Evolutionary conservation across 495 filamentous ascomycete species (phyloP).

Genomic region (Podospora sp.): DNA sequence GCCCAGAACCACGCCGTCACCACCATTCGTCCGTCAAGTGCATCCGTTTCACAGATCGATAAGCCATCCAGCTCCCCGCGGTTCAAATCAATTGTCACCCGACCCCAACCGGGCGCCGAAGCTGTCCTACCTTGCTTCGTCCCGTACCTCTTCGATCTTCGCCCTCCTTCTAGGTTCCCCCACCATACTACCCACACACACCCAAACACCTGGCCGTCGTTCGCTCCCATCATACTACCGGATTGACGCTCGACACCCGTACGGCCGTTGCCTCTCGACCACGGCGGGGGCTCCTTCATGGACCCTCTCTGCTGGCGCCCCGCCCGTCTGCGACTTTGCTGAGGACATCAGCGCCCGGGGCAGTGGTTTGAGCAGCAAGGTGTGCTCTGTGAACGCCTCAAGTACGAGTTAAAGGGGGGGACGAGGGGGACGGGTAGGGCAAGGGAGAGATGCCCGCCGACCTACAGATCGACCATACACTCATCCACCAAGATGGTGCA

Average conservation of each 20-base stretch:
- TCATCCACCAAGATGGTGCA: slow-evolving; percentile 39
- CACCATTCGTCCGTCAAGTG: slow-evolving; percentile 13
- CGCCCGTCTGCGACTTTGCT: slow-evolving; percentile 61
- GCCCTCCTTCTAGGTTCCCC: neutral
- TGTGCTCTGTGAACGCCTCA: slow-evolving; percentile 24
- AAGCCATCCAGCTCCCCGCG: slow-evolving; percentile 17
- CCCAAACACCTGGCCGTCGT: neutral
- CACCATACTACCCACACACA: neutral
- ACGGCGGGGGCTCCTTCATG: slow-evolving; percentile 55
- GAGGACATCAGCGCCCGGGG: slow-evolving; percentile 51
- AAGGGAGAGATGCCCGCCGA: slow-evolving; percentile 51
- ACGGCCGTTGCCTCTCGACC: neutral
- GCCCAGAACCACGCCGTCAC: slow-evolving; percentile 27
- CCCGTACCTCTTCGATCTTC: slow-evolving; percentile 5
- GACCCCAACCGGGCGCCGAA: slow-evolving; percentile 19
- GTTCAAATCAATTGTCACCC: slow-evolving; percentile 23
- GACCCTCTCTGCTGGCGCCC: slow-evolving; percentile 57
- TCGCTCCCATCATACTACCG: neutral
- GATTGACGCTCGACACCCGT: neutral
- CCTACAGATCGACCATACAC: slow-evolving; percentile 41
- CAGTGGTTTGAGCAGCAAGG: slow-evolving; percentile 48
- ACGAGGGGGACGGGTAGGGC: slow-evolving; percentile 14
- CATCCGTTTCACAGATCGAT: slow-evolving; percentile 19
- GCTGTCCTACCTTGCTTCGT: neutral
- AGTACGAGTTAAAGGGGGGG: slow-evolving; percentile 5